Evolutionary conservation across 495 filamentous ascomycete species (phyloP).

Genomic region (Neurospora tetrasperma): DNA sequence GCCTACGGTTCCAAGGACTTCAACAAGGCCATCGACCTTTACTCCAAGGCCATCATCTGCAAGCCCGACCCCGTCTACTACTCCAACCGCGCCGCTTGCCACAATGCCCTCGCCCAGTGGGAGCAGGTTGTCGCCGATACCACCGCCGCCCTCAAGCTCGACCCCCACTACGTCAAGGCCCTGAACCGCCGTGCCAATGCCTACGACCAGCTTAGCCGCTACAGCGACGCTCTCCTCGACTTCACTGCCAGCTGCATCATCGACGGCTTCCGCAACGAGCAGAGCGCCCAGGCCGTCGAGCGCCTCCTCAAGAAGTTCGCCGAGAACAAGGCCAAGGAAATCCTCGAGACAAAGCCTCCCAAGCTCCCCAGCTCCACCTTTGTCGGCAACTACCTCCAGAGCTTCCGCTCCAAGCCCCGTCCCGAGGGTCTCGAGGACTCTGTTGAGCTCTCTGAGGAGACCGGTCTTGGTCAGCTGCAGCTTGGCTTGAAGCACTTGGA

Average conservation of each 20-base stretch:
- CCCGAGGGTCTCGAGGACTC: conserved; percentile 76
- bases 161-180: conserved; percentile 95
- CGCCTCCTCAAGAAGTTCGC: conserved; percentile 93
- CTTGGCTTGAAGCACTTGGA: conserved; percentile 70
- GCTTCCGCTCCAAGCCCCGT: conserved; percentile 73
- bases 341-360: conserved; percentile 57
- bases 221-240: conserved; percentile 90
- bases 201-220: conserved; percentile 84
- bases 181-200: conserved; percentile 91
- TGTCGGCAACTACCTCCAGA: conserved; percentile 96
- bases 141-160: conserved; percentile 81
- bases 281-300: conserved; percentile 81
- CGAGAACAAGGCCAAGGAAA: conserved; percentile 79
- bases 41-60: conserved; percentile 91
- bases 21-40: conserved; percentile 80
- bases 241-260: conserved; percentile 99
- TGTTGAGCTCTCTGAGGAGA: conserved; percentile 62
- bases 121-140: conserved; percentile 96
- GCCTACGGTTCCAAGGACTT: conserved; percentile 91
- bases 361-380: conserved; percentile 91
- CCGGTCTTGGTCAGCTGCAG: conserved; percentile 74
- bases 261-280: conserved; percentile 85
- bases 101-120: conserved; percentile 85
- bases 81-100: conserved; percentile 96
- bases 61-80: conserved; percentile 96